These are phyloP conservation scores for Gracilaria gracilis DNA, from an alignment of 23 red algal species.

Conservation along the genomic window DNA sequence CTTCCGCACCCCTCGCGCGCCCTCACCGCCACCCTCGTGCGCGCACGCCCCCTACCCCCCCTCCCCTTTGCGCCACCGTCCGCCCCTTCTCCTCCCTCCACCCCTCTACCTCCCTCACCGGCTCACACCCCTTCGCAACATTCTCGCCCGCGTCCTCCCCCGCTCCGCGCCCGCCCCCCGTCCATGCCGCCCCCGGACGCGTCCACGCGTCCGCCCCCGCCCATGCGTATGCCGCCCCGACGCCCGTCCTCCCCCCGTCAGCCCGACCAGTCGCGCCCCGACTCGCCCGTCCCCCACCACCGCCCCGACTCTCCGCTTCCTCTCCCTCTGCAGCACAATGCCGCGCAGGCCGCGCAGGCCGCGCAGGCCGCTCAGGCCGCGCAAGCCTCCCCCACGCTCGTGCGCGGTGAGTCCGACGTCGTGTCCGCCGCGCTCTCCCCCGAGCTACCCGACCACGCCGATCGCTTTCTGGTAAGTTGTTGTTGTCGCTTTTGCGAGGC, in stretches of 20 bases:
- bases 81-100: not conserved
- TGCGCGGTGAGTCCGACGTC: slow-evolving; percentile 19
- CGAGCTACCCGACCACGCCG: slow-evolving; percentile 8
- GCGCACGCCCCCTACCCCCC: slow-evolving; percentile 1
- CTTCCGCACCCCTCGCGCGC: slow-evolving; percentile 27
- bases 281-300: slow-evolving; percentile 23
- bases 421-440: slow-evolving; percentile 10
- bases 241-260: slow-evolving; percentile 26
- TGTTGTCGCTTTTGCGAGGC: slow-evolving; percentile 3
- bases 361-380: not conserved
- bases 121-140: not conserved
- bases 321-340: not conserved
- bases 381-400: slow-evolving; percentile 9
- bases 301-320: not conserved
- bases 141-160: not conserved
- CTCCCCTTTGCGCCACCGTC: not conserved
- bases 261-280: not conserved
- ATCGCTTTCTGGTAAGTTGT: slow-evolving; percentile 61
- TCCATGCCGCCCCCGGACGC: slow-evolving; percentile 16
- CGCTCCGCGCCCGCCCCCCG: not conserved
- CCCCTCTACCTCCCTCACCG: not conserved
- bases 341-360: not conserved
- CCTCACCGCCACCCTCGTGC: slow-evolving; percentile 28
- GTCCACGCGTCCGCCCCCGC: not conserved
- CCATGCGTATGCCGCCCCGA: slow-evolving; percentile 6